Base-by-base conservation (phyloP, 2,329 filamentous ascomycete species). In the Hypoxylon sp. region DNA sequence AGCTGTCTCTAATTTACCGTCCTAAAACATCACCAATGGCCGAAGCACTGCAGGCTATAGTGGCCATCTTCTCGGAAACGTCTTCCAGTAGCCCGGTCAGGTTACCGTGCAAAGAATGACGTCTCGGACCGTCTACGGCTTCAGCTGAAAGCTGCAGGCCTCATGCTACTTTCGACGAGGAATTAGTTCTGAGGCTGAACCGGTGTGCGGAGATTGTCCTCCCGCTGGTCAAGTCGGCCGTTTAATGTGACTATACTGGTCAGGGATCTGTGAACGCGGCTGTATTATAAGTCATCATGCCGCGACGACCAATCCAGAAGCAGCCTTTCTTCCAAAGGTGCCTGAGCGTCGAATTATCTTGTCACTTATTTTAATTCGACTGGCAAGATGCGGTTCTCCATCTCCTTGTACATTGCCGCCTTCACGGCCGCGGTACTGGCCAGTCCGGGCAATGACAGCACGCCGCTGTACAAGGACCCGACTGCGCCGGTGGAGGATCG, bases 391-490 rank as follows among this genome's bases (percentile, higher is more conserved):
- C 53, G 58, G 55, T 33, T 42, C 31, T 60, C 60, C 8, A 52
- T 63, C 20, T 54, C 53, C 18, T 24, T 63, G 4, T 41, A 43
- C 24, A n/a, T 68, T 17, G 54, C 58, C 26, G 41, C 60, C 13
- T 61, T 69, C 3, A 54, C 60, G 42, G 57, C 60, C 31, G 35
- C 64, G 26, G 40, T 46, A n/a, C 59, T 57, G 8, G 58, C 61
- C 7, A 57, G 38, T 8, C 46, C 58, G 4, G 59, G 58, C 13
- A 61, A 67, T 48, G 61, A 46, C 7, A 61, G 35, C 20, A 47
- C 48, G n/a, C 56, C 80, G 2, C 61, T 83, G 37, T 90, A 90
- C 79, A 89, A 88, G 70, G 78, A 91, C 69, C 76, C 87, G 4
- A 78, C 78, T 53, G 83, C 86, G 4, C 75, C 84, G 6, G 77